Conservation (phyloP, 2,329 filamentous ascomycete species). For the Plectosphaerella sp. region DNA sequence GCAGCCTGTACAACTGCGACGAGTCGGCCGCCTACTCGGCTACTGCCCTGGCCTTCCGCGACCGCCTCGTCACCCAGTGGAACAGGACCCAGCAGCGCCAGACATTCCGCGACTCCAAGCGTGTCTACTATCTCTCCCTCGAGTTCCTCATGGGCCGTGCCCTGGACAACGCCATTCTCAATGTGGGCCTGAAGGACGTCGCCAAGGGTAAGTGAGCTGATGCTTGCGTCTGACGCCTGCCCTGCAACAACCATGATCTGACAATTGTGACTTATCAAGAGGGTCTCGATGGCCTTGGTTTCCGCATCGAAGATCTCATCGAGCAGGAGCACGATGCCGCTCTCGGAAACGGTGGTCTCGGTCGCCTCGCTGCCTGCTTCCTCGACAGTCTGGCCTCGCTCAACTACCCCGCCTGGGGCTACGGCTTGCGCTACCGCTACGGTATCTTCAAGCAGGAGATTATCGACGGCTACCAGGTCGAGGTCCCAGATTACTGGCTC, state of each 20-base stretch:
- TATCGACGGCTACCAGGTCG: constrained; percentile 94
- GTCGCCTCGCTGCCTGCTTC: constrained; percentile 92
- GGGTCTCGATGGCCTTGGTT: constrained; percentile 83
- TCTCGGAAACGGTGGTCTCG: constrained; percentile 91
- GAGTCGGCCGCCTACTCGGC: constrained; percentile 90
- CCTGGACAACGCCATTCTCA: constrained; percentile 97
- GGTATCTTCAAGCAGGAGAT: constrained; percentile 99
- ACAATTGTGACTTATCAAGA: constrained; percentile 44
- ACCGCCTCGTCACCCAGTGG: constrained; percentile 91
- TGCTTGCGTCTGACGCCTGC: neutral
- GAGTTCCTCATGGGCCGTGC: constrained; percentile 98
- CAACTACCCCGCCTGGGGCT: constrained; percentile 96
- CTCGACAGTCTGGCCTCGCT: constrained; percentile 92
- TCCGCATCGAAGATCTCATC: constrained; percentile 95
- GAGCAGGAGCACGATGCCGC: constrained; percentile 94
- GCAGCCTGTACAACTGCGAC: constrained; percentile 97
- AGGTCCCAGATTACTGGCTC: constrained; percentile 98
- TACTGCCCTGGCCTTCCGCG: constrained; percentile 85
- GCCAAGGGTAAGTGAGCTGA: constrained; percentile 60
- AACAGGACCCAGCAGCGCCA: constrained; percentile 97
- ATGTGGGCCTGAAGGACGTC: constrained; percentile 80
- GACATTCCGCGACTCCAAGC: constrained; percentile 84
- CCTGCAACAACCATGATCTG: constrained; percentile 3
- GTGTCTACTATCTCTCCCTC: constrained; percentile 93
- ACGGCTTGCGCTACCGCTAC: constrained; percentile 91